Base-by-base conservation (phyloP, 2,329 filamentous ascomycete species). In the Calonectria naviculata region DNA sequence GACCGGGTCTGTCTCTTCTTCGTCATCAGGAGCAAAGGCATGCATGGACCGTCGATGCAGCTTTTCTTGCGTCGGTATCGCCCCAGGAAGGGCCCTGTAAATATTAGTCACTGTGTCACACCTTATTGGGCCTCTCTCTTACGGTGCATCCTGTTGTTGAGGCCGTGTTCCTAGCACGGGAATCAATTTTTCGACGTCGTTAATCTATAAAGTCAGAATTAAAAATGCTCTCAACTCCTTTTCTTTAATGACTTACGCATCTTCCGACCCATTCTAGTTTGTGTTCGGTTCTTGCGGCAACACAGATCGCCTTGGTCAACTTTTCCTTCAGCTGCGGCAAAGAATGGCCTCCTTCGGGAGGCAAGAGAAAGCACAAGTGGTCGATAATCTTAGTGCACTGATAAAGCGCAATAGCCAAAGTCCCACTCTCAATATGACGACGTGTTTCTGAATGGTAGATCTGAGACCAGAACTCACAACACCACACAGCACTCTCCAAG, bases 321-420 rank as follows among this genome's bases (percentile, higher is more conserved):
- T 65, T 78, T 4, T 67, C 34, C 12, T 76, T 78, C 1, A 78
- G 36, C 0, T 19, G 31, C 0, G 64, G 19, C 0, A 78, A 19
- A 0, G 73, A 74, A 10, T 65, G 54, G 0, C 74, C 73, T 3
- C 71, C 74, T 9, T 69, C 34, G 0, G 54, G 15, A 0, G 76
- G 76, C 0, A 78, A 44, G 0, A 76, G 29, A 12, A 58, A 29
- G 15, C 52, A 66, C 4, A 78, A 2, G 0, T 72, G 69, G 24
- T 76, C 68, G 0, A 78, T 64, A 3, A 78, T 78, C 21, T 75
- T 78, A n/a, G 54, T 66, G 1, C 69, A 66, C 10, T 78, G 76
- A 7, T 78, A 78, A 0, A 71, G 70, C 0, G 72, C 73, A 13
- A 76, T 67, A 0, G 74, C 69, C 28, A 76, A 46, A 0, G 70